phyloP scores from a whole-genome alignment of 2,329 filamentous ascomycete species.

The Hypoxylon rubiginosum region DNA sequence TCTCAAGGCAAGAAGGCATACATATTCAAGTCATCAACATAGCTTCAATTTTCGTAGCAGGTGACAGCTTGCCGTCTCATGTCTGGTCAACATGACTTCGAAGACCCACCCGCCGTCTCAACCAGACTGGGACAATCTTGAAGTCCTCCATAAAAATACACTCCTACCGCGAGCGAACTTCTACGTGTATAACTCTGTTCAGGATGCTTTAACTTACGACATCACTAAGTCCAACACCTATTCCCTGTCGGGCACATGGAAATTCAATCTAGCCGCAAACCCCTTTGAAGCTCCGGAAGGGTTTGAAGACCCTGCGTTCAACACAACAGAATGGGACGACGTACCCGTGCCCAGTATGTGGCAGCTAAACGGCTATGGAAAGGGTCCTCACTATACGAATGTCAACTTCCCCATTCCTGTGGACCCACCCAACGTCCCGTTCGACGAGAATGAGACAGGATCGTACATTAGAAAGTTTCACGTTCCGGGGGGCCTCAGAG shows the following conservation, averaged over 20 bases:
- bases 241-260: constrained; percentile 63
- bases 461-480: constrained; percentile 66
- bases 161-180: constrained; percentile 69
- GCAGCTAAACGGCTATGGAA: constrained; percentile 77
- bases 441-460: constrained; percentile 67
- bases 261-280: constrained; percentile 59
- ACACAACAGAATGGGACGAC: constrained; percentile 59
- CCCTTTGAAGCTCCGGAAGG: constrained; percentile 56
- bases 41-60: neutral
- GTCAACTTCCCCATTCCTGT: constrained; percentile 75
- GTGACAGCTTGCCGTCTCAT: neutral
- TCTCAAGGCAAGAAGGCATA: neutral
- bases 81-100: constrained; percentile 29
- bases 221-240: constrained; percentile 53
- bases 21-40: neutral
- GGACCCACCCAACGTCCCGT: constrained; percentile 69
- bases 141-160: constrained; percentile 69
- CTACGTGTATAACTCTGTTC: constrained; percentile 62
- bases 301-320: constrained; percentile 50
- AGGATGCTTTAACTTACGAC: constrained; percentile 62
- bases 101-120: constrained; percentile 38
- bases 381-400: constrained; percentile 77
- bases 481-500: constrained; percentile 55
- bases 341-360: constrained; percentile 77
- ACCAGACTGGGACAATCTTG: constrained; percentile 73